A percentile compares a stretch with the other conserved stretches of the same genome.
Conservation (phyloP, 23 red algal species). For the Gracilaria domingensis region DNA sequence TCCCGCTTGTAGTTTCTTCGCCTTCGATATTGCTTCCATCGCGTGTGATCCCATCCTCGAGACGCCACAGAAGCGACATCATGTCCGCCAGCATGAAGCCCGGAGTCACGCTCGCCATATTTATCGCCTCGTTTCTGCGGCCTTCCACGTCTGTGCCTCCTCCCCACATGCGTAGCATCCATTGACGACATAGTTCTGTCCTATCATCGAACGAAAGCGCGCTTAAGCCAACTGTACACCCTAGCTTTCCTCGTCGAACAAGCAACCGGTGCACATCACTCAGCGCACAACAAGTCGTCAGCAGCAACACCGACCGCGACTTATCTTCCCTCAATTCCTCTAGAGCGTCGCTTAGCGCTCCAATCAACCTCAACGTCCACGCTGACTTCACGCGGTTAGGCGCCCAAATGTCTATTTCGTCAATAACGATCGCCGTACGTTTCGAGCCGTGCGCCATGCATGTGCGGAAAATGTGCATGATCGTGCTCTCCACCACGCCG, state of each 20-base stretch:
- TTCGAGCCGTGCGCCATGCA: not conserved
- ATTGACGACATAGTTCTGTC: not conserved
- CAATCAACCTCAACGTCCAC: not conserved
- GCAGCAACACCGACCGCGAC: not conserved
- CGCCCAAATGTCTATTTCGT: slow-evolving; percentile 14
- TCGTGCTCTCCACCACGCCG: not conserved
- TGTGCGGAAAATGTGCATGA: not conserved
- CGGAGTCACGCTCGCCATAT: not conserved
- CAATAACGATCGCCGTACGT: not conserved
- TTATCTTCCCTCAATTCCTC: not conserved
- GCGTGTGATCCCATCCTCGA: not conserved
- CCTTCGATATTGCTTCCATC: not conserved
- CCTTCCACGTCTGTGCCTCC: not conserved
- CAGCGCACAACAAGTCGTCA: slow-evolving; percentile 7
- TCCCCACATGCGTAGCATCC: not conserved
- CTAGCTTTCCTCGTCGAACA: not conserved
- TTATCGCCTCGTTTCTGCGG: not conserved
- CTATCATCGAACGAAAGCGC: not conserved
- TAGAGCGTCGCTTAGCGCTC: not conserved
- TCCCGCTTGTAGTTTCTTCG: not conserved
- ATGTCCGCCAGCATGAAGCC: slow-evolving; percentile 10
- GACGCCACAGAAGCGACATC: not conserved
- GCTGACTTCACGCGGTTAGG: not conserved
- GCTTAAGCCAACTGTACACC: not conserved
- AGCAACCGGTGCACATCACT: not conserved